Percentiles rank a stretch among this genome's conserved stretches.
These are phyloP conservation scores for Henckelia pumila DNA, from an alignment of 257 asterid genomes.

Conservation along the genomic window DNA sequence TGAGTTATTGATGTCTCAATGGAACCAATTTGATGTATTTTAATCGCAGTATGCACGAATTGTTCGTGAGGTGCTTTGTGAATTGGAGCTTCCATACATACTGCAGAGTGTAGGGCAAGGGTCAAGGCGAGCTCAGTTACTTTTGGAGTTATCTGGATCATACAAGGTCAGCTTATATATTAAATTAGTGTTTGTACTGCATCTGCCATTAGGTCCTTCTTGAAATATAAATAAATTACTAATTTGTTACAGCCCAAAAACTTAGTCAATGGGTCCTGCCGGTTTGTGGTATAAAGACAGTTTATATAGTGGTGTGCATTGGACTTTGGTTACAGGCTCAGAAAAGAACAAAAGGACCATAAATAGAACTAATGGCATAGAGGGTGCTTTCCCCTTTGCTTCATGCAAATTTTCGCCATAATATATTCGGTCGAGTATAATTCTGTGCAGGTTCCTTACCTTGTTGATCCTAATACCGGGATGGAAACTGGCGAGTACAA, in stretches of 20 bases:
- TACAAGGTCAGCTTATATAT: conserved; percentile 46
- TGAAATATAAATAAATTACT: not conserved
- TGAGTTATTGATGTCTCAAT: no score
- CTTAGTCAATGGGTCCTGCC: not conserved
- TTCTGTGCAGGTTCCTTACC: conserved; percentile 67
- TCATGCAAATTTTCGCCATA: not conserved
- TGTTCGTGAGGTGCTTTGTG: conserved; percentile 81
- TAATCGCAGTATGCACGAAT: conserved; percentile 60
- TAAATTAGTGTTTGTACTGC: not conserved
- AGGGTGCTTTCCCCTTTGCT: not conserved
- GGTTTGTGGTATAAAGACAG: no score
- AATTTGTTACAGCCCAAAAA: conserved; percentile 4
- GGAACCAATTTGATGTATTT: not conserved
- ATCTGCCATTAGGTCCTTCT: not conserved
- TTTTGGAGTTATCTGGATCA: conserved; percentile 58
- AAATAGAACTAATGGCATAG: not conserved
- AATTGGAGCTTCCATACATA: conserved; percentile 70
- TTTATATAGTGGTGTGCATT: no score
- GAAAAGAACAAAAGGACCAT: no score
- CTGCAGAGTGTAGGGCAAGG: conserved; percentile 68
- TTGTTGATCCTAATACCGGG: conserved; percentile 64
- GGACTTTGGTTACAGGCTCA: no score
- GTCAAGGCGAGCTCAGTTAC: conserved; percentile 43
- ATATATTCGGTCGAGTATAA: not conserved
- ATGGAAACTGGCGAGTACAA: conserved; percentile 48